Evolutionary conservation across 345 rosid species (phyloP), one percentile per base, ranked within the genome.

Genomic region (Microcos paniculata): DNA sequence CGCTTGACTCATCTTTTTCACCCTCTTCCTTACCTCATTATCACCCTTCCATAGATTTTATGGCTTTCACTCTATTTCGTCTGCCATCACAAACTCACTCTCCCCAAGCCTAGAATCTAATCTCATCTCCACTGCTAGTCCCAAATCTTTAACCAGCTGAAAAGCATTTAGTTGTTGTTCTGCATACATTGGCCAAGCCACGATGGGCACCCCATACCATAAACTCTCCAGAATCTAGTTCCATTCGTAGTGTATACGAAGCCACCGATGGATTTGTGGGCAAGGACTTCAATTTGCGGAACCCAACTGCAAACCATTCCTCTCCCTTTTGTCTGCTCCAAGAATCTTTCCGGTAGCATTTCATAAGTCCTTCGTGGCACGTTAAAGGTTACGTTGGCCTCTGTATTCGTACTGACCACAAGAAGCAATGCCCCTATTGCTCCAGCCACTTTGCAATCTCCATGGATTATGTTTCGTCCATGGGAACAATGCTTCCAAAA

Each of bases 131-230:
- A 69, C 76, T 0, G 84, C 82, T 19, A 82, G 33, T 21, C 84
- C 86, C 40, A 79, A 26, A 72, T 88, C 87, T 35, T 72, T 82
- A 62, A 79, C 86, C 85, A 84, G 80, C 13, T 42, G 63, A 49
- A 86, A 86, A 1, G 87, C 91, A 14, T 88, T 88, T n/a, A 86
- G 56, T 80, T 84, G 91, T 40, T 84, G 88, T 46, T 88, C 88
- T 2, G 85, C 88, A 10, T 82, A 78, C 35, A 86, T 76, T 1
- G 89, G 89, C 89, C 82, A 88, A 0, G 89, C 78, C 10, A 71
- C 79, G 7, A 81, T 79, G 3, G 87, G 84, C 43, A 82, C 85
- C 6, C 88, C 83, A 38, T 62, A 61, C 90, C 87, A 84, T 66
- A 87, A 64, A 71, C 88, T 87, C 84, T 87, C 86, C 10, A 85